A percentile compares a stretch with the other conserved stretches of the same genome.
Evolutionary conservation across 257 asterid species (phyloP).

Genomic region (Salvia splendens): DNA sequence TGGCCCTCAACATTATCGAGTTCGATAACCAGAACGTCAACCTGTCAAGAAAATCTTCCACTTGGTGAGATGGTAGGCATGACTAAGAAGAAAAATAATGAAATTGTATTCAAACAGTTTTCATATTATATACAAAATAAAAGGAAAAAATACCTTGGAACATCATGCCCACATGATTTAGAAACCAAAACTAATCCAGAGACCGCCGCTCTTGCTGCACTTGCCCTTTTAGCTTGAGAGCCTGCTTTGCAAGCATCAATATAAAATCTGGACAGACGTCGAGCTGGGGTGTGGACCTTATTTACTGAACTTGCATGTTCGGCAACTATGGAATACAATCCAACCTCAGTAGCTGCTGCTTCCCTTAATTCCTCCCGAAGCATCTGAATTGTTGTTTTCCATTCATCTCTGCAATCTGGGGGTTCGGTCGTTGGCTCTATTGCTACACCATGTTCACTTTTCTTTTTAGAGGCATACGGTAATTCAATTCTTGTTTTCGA

Average conservation of each 20-base stretch:
- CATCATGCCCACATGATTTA: constrained; percentile 94
- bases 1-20: constrained; percentile 82
- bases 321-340: constrained; percentile 76
- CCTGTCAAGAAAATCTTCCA: constrained; percentile 45
- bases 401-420: constrained; percentile 42
- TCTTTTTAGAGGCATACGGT: constrained; percentile 30
- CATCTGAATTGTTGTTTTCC: constrained; percentile 55
- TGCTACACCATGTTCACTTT: background rate
- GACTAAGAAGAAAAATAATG: constrained; percentile 1
- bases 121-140: constrained; percentile 19
- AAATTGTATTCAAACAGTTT: constrained; percentile 5
- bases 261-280: constrained; percentile 80
- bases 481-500: constrained; percentile 52
- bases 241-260: constrained; percentile 65
- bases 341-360: constrained; percentile 77
- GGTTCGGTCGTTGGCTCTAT: constrained; percentile 31
- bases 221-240: constrained; percentile 58
- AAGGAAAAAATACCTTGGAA: constrained; percentile 59
- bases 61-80: constrained; percentile 11
- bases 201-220: constrained; percentile 77
- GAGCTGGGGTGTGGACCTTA: constrained; percentile 90
- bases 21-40: constrained; percentile 92
- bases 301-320: constrained; percentile 83
- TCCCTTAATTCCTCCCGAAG: constrained; percentile 89
- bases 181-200: constrained; percentile 87